Conservation (phyloP, 371 early-diverging fungal species). For the Apophysomyces elegans region DNA sequence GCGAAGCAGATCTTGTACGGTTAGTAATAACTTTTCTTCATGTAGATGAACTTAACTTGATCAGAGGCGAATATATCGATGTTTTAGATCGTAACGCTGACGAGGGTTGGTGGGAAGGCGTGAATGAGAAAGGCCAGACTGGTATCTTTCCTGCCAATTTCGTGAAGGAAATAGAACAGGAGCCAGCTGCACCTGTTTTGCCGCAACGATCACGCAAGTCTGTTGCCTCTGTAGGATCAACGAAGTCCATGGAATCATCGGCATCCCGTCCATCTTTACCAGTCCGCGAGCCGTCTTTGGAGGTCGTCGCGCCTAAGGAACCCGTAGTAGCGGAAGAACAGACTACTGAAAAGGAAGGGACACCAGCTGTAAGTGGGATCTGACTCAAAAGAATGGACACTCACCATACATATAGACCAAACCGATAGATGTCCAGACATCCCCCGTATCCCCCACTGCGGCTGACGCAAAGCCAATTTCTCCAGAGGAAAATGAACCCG, state of each 20-base stretch:
- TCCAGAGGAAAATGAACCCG: constrained; percentile 15
- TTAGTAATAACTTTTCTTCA: neutral
- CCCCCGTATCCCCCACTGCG: constrained; percentile 18
- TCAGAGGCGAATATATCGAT: constrained; percentile 54
- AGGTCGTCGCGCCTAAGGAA: neutral
- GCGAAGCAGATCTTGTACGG: neutral
- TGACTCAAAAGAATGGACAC: no score
- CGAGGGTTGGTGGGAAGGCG: constrained; percentile 68
- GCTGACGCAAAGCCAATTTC: constrained; percentile 23
- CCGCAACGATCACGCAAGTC: constrained; percentile 24
- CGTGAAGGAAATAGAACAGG: constrained; percentile 56
- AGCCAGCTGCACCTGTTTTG: constrained; percentile 40
- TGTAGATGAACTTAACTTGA: constrained; percentile 56
- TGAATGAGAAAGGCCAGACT: constrained; percentile 51
- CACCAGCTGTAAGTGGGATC: neutral
- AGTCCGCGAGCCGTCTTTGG: constrained; percentile 20
- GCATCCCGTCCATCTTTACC: constrained; percentile 2
- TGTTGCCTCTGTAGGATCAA: constrained; percentile 26
- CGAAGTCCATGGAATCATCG: constrained; percentile 23
- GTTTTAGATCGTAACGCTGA: constrained; percentile 56
- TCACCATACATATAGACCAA: no score
- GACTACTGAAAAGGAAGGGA: neutral
- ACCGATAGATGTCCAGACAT: constrained; percentile 1
- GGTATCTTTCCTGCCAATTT: constrained; percentile 68
- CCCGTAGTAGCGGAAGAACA: neutral